A percentile compares a stretch with the other conserved stretches of the same genome.
These are phyloP conservation scores for Striga hermonthica DNA, from an alignment of 305 asterid species.

Conservation along the genomic window DNA sequence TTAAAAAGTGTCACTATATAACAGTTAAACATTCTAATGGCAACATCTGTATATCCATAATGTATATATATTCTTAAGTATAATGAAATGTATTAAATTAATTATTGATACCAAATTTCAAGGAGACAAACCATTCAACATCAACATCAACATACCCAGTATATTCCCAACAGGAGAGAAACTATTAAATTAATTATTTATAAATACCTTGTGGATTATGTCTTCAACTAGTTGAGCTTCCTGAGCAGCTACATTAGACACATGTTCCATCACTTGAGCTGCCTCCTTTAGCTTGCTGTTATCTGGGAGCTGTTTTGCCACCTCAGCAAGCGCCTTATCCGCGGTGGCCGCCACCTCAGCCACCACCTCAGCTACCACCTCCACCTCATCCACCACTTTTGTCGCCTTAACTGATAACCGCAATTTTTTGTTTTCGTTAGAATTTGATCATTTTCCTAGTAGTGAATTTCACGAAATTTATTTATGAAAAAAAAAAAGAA, in stretches of 20 bases:
- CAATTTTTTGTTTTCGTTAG: neutral
- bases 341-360: slow-evolving; percentile 55
- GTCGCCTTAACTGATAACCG: slow-evolving; percentile 44
- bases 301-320: slow-evolving; percentile 56
- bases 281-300: slow-evolving; percentile 54
- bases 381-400: slow-evolving; percentile 56
- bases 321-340: slow-evolving; percentile 46
- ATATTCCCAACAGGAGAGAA: no score
- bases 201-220: slow-evolving; percentile 53
- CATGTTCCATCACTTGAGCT: slow-evolving; percentile 52
- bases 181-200: neutral
- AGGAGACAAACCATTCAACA: no score
- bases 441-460: no score
- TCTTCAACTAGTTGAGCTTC: slow-evolving; percentile 53
- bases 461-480: no score
- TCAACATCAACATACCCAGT: no score
- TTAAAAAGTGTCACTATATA: no score
- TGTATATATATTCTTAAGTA: neutral
- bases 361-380: slow-evolving; percentile 58
- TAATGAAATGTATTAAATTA: no score
- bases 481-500: no score
- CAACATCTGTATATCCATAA: neutral
- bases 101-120: no score
- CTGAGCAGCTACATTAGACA: slow-evolving; percentile 42
- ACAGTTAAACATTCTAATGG: neutral